Evolutionary conservation across 2,329 filamentous ascomycete species (phyloP).

Genomic region (Tolypocladium tropicale): DNA sequence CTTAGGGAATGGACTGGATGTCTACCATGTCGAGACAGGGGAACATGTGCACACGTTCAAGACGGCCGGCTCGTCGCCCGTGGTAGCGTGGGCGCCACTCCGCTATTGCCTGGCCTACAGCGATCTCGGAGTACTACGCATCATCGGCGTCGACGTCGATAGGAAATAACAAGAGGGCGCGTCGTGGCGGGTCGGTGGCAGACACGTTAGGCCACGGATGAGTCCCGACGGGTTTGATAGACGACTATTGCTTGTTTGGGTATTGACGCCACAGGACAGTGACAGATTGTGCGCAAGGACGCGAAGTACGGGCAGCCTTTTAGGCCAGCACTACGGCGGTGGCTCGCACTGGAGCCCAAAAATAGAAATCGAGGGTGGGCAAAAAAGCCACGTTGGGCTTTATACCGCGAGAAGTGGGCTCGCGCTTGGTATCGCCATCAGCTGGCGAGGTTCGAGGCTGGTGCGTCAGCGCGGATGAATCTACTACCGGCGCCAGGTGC

Average conservation of each 20-base stretch:
- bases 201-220: background rate
- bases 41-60: constrained; percentile 65
- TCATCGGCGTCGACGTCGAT: constrained; percentile 49
- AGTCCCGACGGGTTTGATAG: background rate
- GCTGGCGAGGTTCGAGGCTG: background rate
- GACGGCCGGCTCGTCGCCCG: constrained; percentile 50
- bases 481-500: background rate
- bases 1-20: constrained; percentile 50
- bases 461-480: background rate
- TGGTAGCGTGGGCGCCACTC: constrained; percentile 68
- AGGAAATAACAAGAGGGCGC: constrained; percentile 19
- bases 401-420: background rate
- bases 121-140: constrained; percentile 58
- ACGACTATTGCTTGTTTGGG: background rate
- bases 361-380: background rate
- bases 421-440: background rate
- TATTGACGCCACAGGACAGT: background rate
- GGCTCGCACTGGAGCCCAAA: background rate
- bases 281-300: background rate
- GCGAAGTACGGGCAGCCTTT: background rate
- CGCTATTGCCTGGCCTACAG: constrained; percentile 66
- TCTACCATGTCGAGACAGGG: constrained; percentile 64
- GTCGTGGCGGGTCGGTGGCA: too few species aligned
- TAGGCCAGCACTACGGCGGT: background rate
- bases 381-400: background rate